phyloP scores from a whole-genome alignment of 176 grass and related monocot species.

The Juncus effusus region DNA sequence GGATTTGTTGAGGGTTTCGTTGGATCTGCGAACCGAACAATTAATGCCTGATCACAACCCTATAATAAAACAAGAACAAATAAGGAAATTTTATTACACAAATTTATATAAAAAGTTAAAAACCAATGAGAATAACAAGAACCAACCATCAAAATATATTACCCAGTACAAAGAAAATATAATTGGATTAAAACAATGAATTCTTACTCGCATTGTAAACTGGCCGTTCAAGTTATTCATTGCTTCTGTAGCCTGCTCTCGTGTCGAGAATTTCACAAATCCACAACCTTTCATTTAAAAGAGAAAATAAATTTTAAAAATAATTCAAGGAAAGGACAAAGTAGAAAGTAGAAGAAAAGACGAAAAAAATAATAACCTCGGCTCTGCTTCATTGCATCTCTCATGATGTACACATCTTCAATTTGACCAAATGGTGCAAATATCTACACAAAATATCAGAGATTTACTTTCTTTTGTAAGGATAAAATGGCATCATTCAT shows the following conservation, averaged over 20 bases:
- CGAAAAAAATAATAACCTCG: constrained; percentile 48
- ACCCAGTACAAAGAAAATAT: constrained; percentile 2
- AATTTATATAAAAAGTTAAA: no score
- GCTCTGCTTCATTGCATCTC: constrained; percentile 77
- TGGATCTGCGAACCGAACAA: constrained; percentile 92
- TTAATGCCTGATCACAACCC: constrained; percentile 94
- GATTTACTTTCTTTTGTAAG: neutral
- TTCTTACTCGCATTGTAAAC: constrained; percentile 83
- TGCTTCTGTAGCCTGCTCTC: constrained; percentile 67
- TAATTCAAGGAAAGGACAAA: constrained; percentile 14
- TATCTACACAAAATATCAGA: constrained; percentile 49
- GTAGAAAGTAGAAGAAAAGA: constrained; percentile 20
- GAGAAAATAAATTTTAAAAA: constrained; percentile 17
- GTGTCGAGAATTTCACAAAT: constrained; percentile 91
- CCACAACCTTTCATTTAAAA: constrained; percentile 57
- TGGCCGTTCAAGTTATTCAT: constrained; percentile 80
- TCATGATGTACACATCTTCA: constrained; percentile 99
- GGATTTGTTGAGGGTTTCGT: constrained; percentile 42
- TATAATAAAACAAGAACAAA: constrained; percentile 17
- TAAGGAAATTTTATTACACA: no score
- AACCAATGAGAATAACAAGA: neutral
- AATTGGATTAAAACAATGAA: constrained; percentile 4
- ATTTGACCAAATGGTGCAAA: constrained; percentile 90
- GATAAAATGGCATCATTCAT: no score
- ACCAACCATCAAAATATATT: constrained; percentile 17